phyloP scores from a whole-genome alignment of 805 yeast species.

The Lipomyces sp. region DNA sequence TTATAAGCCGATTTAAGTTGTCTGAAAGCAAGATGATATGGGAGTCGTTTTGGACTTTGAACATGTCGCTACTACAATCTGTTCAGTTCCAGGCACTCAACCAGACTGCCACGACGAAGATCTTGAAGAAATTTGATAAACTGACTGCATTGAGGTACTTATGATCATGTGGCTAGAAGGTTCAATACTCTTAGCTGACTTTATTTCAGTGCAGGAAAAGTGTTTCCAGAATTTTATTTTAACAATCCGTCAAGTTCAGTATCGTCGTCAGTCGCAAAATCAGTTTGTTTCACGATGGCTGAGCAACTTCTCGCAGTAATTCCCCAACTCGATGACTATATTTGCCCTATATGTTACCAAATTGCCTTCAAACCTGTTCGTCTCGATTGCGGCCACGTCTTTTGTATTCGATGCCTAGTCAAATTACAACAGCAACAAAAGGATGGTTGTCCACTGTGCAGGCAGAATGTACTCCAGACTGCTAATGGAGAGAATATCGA shows the following conservation, averaged over 20 bases:
- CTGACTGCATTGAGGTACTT: slow-evolving; percentile 57
- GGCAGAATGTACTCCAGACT: slow-evolving; percentile 54
- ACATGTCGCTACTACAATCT: slow-evolving; percentile 59
- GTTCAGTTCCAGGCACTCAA: slow-evolving; percentile 67
- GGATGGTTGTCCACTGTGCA: slow-evolving; percentile 70
- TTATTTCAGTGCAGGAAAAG: slow-evolving; percentile 29
- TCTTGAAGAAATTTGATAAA: slow-evolving; percentile 76
- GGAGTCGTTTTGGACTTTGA: slow-evolving; percentile 57
- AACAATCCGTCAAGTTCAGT: slow-evolving; percentile 1
- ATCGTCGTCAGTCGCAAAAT: slow-evolving; percentile 52
- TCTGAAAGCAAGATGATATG: slow-evolving; percentile 55
- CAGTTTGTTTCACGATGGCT: slow-evolving; percentile 58
- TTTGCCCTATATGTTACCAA: slow-evolving; percentile 73
- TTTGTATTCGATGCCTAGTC: slow-evolving; percentile 74
- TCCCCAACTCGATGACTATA: slow-evolving; percentile 77
- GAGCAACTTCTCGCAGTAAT: slow-evolving; percentile 58
- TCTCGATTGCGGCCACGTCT: slow-evolving; percentile 66
- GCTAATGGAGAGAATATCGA: slow-evolving; percentile 71
- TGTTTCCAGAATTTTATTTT: slow-evolving; percentile 52
- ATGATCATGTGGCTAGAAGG: neutral
- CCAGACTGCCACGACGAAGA: slow-evolving; percentile 66
- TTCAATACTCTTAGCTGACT: neutral
- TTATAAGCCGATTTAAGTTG: slow-evolving; percentile 52
- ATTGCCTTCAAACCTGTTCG: slow-evolving; percentile 75
- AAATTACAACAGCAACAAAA: slow-evolving; percentile 64